Conservation (phyloP, 495 filamentous ascomycete genomes). For the Neurospora sp. region DNA sequence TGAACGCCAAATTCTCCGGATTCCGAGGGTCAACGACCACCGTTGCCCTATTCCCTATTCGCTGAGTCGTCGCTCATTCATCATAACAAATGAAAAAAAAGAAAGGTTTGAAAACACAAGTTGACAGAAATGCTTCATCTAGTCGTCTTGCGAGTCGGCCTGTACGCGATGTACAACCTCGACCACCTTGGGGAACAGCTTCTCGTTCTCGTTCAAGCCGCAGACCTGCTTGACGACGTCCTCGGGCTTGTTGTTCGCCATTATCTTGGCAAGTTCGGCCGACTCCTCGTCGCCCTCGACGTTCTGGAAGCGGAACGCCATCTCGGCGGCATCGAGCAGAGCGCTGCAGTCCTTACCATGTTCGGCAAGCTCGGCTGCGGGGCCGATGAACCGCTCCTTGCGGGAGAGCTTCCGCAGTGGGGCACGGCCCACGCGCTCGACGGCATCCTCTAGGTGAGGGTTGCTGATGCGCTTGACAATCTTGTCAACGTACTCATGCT, state of each 20-base stretch:
- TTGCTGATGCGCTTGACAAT: constrained; percentile 91
- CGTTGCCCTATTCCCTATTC: neutral
- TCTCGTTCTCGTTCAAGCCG: constrained; percentile 60
- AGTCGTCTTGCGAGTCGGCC: constrained; percentile 36
- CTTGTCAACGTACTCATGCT: constrained; percentile 81
- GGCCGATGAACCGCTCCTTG: constrained; percentile 92
- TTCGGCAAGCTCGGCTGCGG: constrained; percentile 76
- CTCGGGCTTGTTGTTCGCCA: constrained; percentile 56
- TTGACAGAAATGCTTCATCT: neutral
- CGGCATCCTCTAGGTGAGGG: constrained; percentile 83
- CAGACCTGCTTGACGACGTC: constrained; percentile 63
- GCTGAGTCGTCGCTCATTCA: neutral
- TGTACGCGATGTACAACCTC: constrained; percentile 73
- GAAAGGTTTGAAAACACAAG: neutral
- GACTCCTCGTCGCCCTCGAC: constrained; percentile 84
- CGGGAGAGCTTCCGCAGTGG: constrained; percentile 85
- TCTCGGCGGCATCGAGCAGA: constrained; percentile 67
- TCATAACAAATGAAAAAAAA: neutral
- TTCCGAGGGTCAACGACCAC: neutral
- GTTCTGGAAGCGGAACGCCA: constrained; percentile 87
- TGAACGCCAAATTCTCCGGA: neutral
- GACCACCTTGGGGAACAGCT: constrained; percentile 60
- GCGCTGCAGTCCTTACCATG: constrained; percentile 56
- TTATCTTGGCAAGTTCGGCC: constrained; percentile 67
- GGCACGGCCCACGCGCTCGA: constrained; percentile 91